Evolutionary conservation across 2,329 filamentous ascomycete genomes (phyloP), one percentile per base, ranked within the genome.

Genomic region (Penicillium sp.): DNA sequence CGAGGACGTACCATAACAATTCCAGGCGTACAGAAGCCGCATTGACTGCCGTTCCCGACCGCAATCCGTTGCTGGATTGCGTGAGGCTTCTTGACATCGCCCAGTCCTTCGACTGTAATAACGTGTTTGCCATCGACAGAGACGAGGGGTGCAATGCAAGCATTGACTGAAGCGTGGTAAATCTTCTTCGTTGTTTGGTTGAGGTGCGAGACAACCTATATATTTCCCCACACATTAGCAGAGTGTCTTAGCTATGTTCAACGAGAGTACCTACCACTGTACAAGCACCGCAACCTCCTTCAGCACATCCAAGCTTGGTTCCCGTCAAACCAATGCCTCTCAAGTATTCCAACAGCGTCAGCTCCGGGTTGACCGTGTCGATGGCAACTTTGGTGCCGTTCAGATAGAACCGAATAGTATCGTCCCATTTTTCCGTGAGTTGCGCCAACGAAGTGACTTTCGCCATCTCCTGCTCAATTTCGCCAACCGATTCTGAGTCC

Each of bases 71-170:
- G 93, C 75, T 98, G 95, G 3, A 89, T 83, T 1, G 94, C 91
- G 80, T 99, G 95, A 5, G 95, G 95, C 45, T 84, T 87, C 75
- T 95, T 89, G 30, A 91, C 88, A 74, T 90, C 91, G 11, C 95
- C 95, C 70, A 99, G 97, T 6, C 95, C 95, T 78, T 99, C 95
- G 43, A 99, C 89, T 3, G 95, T 99, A 73, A 99, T 93, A 72
- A 98, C 92, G 84, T 99, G 95, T 76, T 99, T 99, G 48, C 95
- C 95, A 75, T 98, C 95, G 46, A 98, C 86, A 71, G 93, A 96
- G 67, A 93, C 91, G 51, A 99, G 84, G 6, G 95, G 95, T 11
- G 95, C 94, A 55, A 99, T 83, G 75, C 95, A 99, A 45, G 95
- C 95, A 75, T 99, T 99, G 61, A 98, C 92, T 57, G 92, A 96